Evolutionary conservation across 306 rosid species (phyloP).

Genomic region (Quercus parvula): DNA sequence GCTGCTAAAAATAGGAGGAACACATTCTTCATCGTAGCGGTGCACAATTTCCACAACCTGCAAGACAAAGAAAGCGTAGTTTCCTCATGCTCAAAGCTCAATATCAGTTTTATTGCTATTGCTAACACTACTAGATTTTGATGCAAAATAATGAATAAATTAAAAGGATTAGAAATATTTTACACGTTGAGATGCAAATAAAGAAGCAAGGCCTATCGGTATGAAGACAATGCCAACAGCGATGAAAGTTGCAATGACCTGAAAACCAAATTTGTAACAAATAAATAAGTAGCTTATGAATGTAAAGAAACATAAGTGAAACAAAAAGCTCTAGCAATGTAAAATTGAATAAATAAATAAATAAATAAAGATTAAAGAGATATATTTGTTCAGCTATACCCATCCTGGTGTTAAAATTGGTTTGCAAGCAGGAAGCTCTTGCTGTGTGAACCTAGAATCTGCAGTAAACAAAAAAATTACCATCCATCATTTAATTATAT

Average conservation of each 20-base stretch:
- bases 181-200: constrained; percentile 74
- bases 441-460: constrained; percentile 88
- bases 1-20: constrained; percentile 32
- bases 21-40: constrained; percentile 57
- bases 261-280: constrained; percentile 7
- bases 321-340: neutral
- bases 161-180: neutral
- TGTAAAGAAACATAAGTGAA: neutral
- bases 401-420: constrained; percentile 87
- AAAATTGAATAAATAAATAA: neutral
- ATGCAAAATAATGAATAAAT: neutral
- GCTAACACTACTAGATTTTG: neutral
- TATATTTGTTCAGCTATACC: constrained; percentile 38
- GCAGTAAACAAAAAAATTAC: constrained; percentile 13
- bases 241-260: constrained; percentile 65
- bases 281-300: neutral
- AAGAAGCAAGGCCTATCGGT: constrained; percentile 71
- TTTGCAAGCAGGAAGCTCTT: constrained; percentile 94
- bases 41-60: constrained; percentile 67
- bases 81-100: neutral
- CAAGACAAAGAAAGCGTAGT: constrained; percentile 5
- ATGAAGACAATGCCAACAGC: constrained; percentile 59
- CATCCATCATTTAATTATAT: neutral
- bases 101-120: neutral
- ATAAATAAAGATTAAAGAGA: neutral